Conservation (phyloP, 148 eudicot species). For the Heliosperma pusillum region DNA sequence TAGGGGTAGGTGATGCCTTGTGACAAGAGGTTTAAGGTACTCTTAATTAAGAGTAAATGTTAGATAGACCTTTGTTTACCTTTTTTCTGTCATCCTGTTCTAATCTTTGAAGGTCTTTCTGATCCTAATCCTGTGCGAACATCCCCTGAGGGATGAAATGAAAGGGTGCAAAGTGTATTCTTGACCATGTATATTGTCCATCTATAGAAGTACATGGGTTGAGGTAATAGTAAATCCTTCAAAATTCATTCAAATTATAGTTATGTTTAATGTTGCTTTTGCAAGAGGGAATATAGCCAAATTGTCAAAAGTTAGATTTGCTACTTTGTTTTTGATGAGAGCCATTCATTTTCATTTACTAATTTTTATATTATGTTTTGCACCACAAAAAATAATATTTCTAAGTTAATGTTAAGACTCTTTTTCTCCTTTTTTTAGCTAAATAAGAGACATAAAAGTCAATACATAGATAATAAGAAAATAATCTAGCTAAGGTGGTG, state of each 20-base stretch:
- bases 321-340: background rate
- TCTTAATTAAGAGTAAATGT: background rate
- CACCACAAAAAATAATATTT: background rate
- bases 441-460: no score
- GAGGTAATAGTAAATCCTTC: background rate
- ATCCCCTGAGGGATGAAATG: conserved; percentile 10
- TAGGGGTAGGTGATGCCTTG: conserved; percentile 4
- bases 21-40: background rate
- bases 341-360: conserved; percentile 4
- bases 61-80: background rate
- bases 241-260: background rate
- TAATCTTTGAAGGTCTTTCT: background rate
- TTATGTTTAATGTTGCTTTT: background rate
- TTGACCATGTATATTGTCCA: conserved; percentile 9
- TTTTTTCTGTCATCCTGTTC: background rate
- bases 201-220: background rate
- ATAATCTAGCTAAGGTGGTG: no score
- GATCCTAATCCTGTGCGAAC: conserved; percentile 7
- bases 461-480: no score
- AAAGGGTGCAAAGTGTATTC: conserved; percentile 7
- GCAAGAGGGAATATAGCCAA: background rate
- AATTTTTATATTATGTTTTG: background rate
- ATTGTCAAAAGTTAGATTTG: background rate
- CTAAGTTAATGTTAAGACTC: background rate
- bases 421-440: background rate